Evolutionary conservation across 139 green algal genomes (phyloP).

Genomic region (Eudorina sp.): DNA sequence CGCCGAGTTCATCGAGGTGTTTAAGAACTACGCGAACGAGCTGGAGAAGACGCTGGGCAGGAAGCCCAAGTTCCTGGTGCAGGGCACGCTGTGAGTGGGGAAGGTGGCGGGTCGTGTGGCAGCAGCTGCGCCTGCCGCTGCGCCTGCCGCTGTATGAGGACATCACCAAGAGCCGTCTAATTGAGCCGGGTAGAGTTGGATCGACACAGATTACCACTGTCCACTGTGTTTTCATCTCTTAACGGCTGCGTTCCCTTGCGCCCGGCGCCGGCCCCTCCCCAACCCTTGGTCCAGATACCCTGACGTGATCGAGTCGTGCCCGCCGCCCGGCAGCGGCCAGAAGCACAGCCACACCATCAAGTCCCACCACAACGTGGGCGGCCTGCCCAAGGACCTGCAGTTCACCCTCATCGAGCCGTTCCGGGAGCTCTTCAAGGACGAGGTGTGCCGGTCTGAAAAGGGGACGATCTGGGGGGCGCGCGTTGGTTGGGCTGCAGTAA

Average conservation of each 20-base stretch:
- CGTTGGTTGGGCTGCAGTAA: no score
- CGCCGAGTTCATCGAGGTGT: slow-evolving; percentile 94
- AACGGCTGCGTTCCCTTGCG: no score
- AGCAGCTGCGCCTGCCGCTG: no score
- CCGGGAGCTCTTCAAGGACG: slow-evolving; percentile 98
- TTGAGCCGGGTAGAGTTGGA: no score
- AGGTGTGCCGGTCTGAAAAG: slow-evolving; percentile 57
- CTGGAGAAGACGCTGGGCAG: slow-evolving; percentile 82
- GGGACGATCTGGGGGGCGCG: no score
- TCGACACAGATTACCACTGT: no score
- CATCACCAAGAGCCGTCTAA: no score
- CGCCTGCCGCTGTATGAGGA: no score
- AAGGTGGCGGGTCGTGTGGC: background rate
- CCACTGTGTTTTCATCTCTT: no score
- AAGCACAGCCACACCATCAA: slow-evolving; percentile 99
- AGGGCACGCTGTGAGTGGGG: slow-evolving; percentile 70
- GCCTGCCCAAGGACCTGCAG: slow-evolving; percentile 96
- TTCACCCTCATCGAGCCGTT: slow-evolving; percentile 99
- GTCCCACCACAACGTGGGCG: slow-evolving; percentile 99
- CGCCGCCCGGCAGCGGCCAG: slow-evolving; percentile 92
- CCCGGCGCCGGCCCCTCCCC: background rate
- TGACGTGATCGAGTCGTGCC: slow-evolving; percentile 99
- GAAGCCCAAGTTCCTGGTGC: slow-evolving; percentile 88
- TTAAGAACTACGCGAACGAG: slow-evolving; percentile 87
- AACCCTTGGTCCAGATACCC: slow-evolving; percentile 85